Base-by-base conservation (phyloP, 2,329 filamentous ascomycete species). In the Chalaropsis thielavioides region DNA sequence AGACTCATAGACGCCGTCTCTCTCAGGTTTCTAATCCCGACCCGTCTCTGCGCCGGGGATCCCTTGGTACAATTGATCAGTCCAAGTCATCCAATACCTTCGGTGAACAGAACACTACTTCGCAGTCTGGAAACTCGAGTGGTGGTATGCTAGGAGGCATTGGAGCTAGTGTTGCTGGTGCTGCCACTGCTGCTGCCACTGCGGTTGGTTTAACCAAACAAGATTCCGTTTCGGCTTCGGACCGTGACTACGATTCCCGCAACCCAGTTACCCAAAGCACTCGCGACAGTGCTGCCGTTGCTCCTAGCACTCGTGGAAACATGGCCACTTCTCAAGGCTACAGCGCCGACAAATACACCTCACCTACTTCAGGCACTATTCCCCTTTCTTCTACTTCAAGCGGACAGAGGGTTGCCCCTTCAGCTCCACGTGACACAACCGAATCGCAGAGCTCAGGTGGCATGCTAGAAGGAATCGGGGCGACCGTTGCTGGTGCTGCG, bases 151-250 rank as follows among this genome's bases (percentile, higher is more conserved):
- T 65, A 3, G 46, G 62, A 19, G 63, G 60, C 17, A 64, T 67
- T 61, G 66, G 66, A 31, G 66, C 62, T 27, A 62, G 62, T 51
- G 66, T 67, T 59, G 60, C 66, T n/a, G 63, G 66, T n/a, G 66
- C 66, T n/a, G 63, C 66, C 40, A 60, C 62, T 24, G 63, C 66
- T 35, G 66, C 66, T 35, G 66, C 66, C 35, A 63, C 63, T 59
- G 63, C 62, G 19, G 63, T 64, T 59, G 63, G 63, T 10, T 60
- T 67, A 17, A 49, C 62, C 15, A 58, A 58, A 27, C 43, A 46
- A 5, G 54, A 58, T 38, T 58, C 54, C n/a, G 8, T 15, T 35
- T 54, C 43, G n/a, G 2, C 51, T 31, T 58, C 31, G 54, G 31
- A 38, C 54, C 24, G n/a, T 46, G 43, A 46, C 6, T 10, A 46